Base-by-base conservation (phyloP, 495 filamentous ascomycete species). In the Cercophora newfieldiana region DNA sequence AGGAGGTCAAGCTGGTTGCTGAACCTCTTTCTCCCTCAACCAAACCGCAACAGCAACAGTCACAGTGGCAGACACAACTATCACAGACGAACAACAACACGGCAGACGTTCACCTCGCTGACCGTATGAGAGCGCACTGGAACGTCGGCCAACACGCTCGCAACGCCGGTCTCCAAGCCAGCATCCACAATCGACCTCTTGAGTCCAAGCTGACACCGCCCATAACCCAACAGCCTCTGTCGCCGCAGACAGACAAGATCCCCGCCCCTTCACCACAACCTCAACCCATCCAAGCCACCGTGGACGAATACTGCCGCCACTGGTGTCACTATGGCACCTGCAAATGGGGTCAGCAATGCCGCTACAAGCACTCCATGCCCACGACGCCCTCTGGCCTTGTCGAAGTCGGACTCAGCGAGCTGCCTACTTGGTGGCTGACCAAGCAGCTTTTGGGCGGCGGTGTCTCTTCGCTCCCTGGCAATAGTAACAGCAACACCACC, bases 301-400 rank as follows among this genome's bases (percentile, higher is more conserved):
- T 26, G 3, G 37, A 29, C 1, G 68, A 72, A 8, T 74, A 74
- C 72, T 83, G 81, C 72, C 74, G 73, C 33, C 75, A 82, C 72
- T 82, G 79, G 77, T 80, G 78, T 70, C 69, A 69, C 51, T 63
- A 78, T 53, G 80, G 80, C 44, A 77, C 72, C 48, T 83, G 81
- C 71, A 81, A 79, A 64, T 82, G 71, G 71, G 78, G 75, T 64
- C 53, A 66, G 19, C 65, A 71, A 25, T 83, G 81, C 69, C 75
- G 75, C 24, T 79, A 76, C 71, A 64, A 66, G 31, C 80, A 83
- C 66, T 63, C 54, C 60, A 80, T 83, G 79, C 81, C 81, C 19
- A 71, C 66, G 65, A 76, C 74, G 6, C 24, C 68, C 0, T 66
- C 64, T 1, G 78, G 74, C 25, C 72, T 82, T 19, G 61, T 69